Base-by-base conservation (phyloP, 1,139 yeast species). In the Arxiozyma bovina region DNA sequence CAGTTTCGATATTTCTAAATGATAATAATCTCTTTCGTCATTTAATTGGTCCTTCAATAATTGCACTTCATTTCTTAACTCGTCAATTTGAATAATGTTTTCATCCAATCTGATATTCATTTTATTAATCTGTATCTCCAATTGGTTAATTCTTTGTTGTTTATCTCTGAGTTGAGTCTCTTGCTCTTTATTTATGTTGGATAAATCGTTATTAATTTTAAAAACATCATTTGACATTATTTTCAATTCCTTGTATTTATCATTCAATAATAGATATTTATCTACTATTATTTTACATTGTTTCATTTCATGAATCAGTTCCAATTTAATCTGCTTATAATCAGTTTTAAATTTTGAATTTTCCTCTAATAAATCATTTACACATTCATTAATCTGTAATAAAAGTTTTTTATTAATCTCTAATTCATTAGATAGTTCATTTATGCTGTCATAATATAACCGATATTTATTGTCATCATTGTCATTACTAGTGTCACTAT, bases 171-270 rank as follows among this genome's bases (percentile, higher is more conserved):
- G 6, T 38, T 41, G 22, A 9, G 17, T 4, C 20, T 30, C 42
- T 43, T 51, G 42, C 6, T 43, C 44, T n/a, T 6, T 21, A 42
- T 47, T 27, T 43, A 52, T 34, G 2, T 50, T 63, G 60, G 48
- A 58, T 58, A 55, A 27, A 50, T 52, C 25, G 47, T 27, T 45
- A 42, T 51, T 51, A 15, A 51, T 47, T 21, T 51, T 22, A 23
- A 46, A 42, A 25, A 12, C 50, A 21, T 42, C 42, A 30, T 42
- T 46, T 4, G 53, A 45, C 2, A 46, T 49, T 18, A 34, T 47
- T 50, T 74, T 76, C 56, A 77, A 62, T 18, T 68, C 69, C 45
- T 73, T 69, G 61, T 78, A 78, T 60, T 76, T 77, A 50, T 70
- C 62, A 40, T 74, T 73, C 38, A 79, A 68, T 53, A 70, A 67